A percentile compares a stretch with the other conserved stretches of the same genome.
These are phyloP conservation scores for Phalaenopsis aphrodite DNA, from an alignment of 106 monocot species.

Conservation along the genomic window DNA sequence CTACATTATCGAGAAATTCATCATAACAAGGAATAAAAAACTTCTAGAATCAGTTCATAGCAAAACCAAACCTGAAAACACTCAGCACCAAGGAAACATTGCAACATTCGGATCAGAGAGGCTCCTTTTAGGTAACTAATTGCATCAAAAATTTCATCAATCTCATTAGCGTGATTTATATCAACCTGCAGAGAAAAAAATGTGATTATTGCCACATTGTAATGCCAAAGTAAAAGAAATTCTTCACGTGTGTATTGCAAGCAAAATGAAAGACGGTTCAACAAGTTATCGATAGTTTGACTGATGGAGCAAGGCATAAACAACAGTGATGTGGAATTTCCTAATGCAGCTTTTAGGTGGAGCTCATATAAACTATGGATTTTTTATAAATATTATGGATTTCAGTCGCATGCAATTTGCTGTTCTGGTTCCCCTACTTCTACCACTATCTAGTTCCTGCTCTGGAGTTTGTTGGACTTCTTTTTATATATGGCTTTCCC, in stretches of 20 bases:
- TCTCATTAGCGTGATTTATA: slow-evolving; percentile 82
- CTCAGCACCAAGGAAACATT: slow-evolving; percentile 80
- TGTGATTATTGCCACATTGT: background rate
- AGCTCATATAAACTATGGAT: too few relatives aligned
- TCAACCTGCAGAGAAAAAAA: slow-evolving; percentile 55
- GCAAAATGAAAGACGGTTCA: background rate
- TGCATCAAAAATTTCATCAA: slow-evolving; percentile 94
- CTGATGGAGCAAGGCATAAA: background rate
- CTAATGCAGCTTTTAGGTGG: too few relatives aligned
- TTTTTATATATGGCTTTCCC: too few relatives aligned
- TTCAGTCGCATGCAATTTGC: too few relatives aligned
- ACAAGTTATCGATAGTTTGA: background rate
- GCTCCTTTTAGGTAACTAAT: slow-evolving; percentile 94
- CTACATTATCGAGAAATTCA: background rate
- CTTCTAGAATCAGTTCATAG: too few relatives aligned
- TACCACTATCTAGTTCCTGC: too few relatives aligned
- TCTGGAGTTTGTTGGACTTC: too few relatives aligned
- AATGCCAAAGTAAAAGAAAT: background rate
- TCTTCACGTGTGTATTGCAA: background rate
- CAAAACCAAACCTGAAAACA: slow-evolving; percentile 61
- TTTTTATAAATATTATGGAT: too few relatives aligned
- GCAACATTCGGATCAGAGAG: slow-evolving; percentile 83
- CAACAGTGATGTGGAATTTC: background rate
- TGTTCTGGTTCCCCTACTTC: too few relatives aligned
- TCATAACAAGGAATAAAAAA: background rate